phyloP scores from a whole-genome alignment of 106 monocot genomes.

The Ottelia alismoides region DNA sequence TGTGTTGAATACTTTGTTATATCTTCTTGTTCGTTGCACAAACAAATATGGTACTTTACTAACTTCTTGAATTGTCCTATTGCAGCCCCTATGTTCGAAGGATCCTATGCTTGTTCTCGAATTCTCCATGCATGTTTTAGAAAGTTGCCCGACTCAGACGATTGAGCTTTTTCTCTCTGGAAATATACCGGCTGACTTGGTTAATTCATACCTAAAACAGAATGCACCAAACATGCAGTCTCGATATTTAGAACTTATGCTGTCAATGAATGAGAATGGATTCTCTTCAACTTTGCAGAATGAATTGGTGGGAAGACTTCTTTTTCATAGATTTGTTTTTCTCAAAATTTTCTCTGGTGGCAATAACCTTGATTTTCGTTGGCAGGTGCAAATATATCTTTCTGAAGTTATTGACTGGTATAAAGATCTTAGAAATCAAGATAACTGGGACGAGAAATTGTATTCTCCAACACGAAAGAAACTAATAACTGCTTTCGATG shows the following conservation, averaged over 20 bases:
- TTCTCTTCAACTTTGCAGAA: conserved; percentile 74
- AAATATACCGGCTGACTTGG: conserved; percentile 95
- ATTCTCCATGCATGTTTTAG: conserved; percentile 74
- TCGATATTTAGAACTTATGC: conserved; percentile 93
- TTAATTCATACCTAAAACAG: conserved; percentile 96
- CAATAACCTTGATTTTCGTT: background rate
- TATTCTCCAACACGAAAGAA: conserved; percentile 72
- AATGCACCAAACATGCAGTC: conserved; percentile 94
- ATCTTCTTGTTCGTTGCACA: too few relatives aligned
- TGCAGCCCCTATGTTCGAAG: conserved; percentile 82
- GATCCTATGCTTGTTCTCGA: conserved; percentile 97
- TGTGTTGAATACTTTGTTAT: too few relatives aligned
- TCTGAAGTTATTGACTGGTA: conserved; percentile 97
- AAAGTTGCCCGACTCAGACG: conserved; percentile 91
- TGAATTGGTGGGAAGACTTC: conserved; percentile 53
- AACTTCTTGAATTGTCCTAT: too few relatives aligned
- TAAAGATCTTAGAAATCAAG: conserved; percentile 62
- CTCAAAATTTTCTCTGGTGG: background rate
- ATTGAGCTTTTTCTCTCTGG: conserved; percentile 90
- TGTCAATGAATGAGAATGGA: conserved; percentile 73
- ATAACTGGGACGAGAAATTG: conserved; percentile 76
- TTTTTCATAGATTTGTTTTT: background rate
- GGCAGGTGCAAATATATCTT: conserved; percentile 93
- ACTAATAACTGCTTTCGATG: conserved; percentile 64
- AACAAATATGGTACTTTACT: too few relatives aligned